phyloP scores from a whole-genome alignment of 1,284 basidiomycete species.

The Sporisorium scitamineum region DNA sequence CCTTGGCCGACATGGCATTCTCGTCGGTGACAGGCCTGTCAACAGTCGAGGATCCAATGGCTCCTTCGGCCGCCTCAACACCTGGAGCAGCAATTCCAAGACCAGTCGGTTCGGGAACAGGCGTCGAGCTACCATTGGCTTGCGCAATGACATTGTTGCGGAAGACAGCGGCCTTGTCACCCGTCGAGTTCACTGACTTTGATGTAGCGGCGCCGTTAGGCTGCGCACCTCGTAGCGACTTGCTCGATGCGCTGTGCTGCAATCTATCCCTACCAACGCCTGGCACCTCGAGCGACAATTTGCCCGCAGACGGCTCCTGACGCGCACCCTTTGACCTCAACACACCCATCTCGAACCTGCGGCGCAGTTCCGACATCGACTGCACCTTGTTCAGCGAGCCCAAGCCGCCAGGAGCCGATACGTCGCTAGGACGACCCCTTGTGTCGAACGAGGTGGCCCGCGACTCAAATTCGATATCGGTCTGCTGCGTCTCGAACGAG shows the following conservation, averaged over 20 bases:
- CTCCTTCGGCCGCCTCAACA: conserved; percentile 7
- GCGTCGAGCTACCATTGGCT: neutral
- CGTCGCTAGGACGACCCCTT: conserved; percentile 27
- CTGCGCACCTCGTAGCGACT: conserved; percentile 19
- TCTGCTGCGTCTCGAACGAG: conserved; percentile 51
- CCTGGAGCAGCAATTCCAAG: conserved; percentile 30
- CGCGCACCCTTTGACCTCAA: conserved; percentile 17
- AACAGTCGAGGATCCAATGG: neutral
- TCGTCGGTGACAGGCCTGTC: neutral
- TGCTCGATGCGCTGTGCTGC: conserved; percentile 25
- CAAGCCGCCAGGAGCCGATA: conserved; percentile 8
- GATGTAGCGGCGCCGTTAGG: conserved; percentile 20
- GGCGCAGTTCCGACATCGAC: conserved; percentile 42
- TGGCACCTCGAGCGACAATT: conserved; percentile 33
- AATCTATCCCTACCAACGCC: conserved; percentile 1
- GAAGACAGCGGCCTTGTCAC: conserved; percentile 16
- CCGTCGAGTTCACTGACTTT: neutral
- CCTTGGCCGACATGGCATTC: neutral
- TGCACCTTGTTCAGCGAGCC: conserved; percentile 31
- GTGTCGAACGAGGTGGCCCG: conserved; percentile 45
- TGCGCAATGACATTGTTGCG: conserved; percentile 24
- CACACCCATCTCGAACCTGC: conserved; percentile 27
- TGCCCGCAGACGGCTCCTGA: conserved; percentile 21
- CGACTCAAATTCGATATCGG: conserved; percentile 44
- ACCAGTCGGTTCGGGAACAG: conserved; percentile 17